Conservation (phyloP, 1,284 basidiomycete species). For the Trametes polyzona region DNA sequence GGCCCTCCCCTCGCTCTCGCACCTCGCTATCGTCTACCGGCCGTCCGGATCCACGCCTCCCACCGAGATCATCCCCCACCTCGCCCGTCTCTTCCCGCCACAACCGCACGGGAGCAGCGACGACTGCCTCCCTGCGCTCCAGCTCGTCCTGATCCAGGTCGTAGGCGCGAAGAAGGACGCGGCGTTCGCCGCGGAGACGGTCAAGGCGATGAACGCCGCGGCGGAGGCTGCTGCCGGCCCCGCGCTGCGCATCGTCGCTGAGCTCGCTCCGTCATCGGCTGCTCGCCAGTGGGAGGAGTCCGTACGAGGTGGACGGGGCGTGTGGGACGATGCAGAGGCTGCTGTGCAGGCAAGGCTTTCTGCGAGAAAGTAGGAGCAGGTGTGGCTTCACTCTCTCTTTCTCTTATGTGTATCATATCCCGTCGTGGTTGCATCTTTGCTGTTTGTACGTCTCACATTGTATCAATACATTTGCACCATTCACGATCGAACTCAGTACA, state of each 20-base stretch:
- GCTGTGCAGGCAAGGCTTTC: constrained; percentile 27
- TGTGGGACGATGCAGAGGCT: constrained; percentile 37
- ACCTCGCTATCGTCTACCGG: constrained; percentile 41
- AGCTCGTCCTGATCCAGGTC: constrained; percentile 40
- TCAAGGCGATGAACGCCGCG: constrained; percentile 31
- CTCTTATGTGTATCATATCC: neutral
- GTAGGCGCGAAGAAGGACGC: constrained; percentile 27
- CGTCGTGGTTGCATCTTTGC: neutral
- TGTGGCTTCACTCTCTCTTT: no score
- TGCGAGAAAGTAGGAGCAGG: neutral
- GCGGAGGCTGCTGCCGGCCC: constrained; percentile 28
- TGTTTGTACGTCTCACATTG: no score
- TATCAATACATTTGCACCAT: neutral
- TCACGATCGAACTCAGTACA: no score
- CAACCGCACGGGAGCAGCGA: constrained; percentile 1
- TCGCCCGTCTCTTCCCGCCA: constrained; percentile 27
- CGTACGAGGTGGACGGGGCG: constrained; percentile 29
- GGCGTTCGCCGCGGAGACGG: constrained; percentile 22
- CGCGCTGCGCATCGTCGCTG: constrained; percentile 37
- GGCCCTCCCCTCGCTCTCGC: constrained; percentile 39
- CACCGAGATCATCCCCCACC: constrained; percentile 27
- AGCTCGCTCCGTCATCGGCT: constrained; percentile 36
- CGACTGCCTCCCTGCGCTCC: constrained; percentile 23
- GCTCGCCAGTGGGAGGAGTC: constrained; percentile 40
- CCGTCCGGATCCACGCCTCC: constrained; percentile 28